These are phyloP conservation scores for Lachnellula occidentalis DNA, from an alignment of 2,329 filamentous ascomycete genomes.

Conservation along the genomic window DNA sequence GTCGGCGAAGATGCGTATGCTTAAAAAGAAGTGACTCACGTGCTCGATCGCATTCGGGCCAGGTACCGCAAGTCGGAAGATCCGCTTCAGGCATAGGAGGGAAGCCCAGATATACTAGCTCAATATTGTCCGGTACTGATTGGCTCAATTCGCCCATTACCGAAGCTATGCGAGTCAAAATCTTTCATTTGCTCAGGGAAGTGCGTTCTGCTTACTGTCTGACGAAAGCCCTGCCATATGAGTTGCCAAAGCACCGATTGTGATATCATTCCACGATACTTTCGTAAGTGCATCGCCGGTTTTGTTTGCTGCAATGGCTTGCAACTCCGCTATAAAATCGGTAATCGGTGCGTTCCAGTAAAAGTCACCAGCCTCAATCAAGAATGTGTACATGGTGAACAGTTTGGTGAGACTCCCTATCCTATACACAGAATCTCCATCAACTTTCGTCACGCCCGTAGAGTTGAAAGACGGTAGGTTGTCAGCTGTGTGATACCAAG, in stretches of 20 bases:
- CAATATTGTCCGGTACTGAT: neutral
- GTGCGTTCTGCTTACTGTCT: conserved; percentile 2
- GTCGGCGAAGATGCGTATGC: no score
- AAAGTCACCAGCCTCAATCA: conserved; percentile 32
- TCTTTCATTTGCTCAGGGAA: neutral
- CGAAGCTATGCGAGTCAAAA: neutral
- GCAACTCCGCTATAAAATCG: conserved; percentile 36
- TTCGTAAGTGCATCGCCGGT: neutral
- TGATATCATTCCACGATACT: conserved; percentile 13
- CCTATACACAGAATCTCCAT: conserved; percentile 29
- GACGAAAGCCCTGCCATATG: conserved; percentile 10
- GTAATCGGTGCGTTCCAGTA: conserved; percentile 34
- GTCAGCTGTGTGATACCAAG: neutral
- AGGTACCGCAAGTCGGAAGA: neutral
- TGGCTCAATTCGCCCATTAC: neutral
- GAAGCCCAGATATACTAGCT: neutral
- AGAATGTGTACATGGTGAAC: conserved; percentile 36
- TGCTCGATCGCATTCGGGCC: conserved; percentile 1
- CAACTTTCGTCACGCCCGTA: neutral
- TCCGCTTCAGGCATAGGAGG: neutral
- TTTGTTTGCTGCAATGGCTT: neutral
- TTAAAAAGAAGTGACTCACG: neutral
- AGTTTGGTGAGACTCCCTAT: conserved; percentile 42
- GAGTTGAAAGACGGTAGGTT: neutral
- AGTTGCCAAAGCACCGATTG: conserved; percentile 13